Evolutionary conservation across 352 stramenopile genomes (phyloP).

Genomic region (Phytophthora fragariaefolia): DNA sequence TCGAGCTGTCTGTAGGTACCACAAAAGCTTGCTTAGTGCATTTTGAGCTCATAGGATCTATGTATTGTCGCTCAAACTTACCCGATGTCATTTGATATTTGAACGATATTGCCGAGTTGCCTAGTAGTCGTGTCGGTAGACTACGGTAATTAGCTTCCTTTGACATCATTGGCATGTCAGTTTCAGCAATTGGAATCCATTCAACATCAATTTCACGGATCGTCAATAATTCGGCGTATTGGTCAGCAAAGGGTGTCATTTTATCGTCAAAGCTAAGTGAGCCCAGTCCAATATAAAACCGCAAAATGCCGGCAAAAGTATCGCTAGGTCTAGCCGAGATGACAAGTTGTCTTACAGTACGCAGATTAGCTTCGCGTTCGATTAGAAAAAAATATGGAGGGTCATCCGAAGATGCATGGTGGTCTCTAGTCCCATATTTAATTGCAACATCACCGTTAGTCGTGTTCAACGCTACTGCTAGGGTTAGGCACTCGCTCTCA

Average conservation of each 20-base stretch:
- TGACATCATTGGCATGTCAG: constrained; percentile 6
- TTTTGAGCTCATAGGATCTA: neutral
- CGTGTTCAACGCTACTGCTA: constrained; percentile 22
- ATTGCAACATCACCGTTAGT: constrained; percentile 18
- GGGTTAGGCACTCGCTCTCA: constrained; percentile 21
- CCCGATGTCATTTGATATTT: constrained; percentile 45
- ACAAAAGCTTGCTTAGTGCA: neutral
- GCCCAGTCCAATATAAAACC: constrained; percentile 27
- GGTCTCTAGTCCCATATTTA: constrained; percentile 13
- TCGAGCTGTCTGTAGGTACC: constrained; percentile 42
- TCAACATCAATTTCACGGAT: constrained; percentile 36
- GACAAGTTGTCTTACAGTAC: constrained; percentile 19
- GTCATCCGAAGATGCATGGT: constrained; percentile 8
- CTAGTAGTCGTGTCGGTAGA: constrained; percentile 22
- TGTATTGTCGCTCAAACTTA: constrained; percentile 9
- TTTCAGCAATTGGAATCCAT: constrained; percentile 28
- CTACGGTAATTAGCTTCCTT: constrained; percentile 41
- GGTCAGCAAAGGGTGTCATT: constrained; percentile 20
- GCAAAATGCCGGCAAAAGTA: constrained; percentile 31
- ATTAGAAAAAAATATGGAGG: constrained; percentile 20
- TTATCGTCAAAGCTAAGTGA: constrained; percentile 9
- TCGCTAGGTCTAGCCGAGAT: constrained; percentile 25
- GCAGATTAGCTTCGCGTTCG: constrained; percentile 11
- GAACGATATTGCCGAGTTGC: constrained; percentile 38
- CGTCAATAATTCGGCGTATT: constrained; percentile 9